Evolutionary conservation across 1,284 basidiomycete species (phyloP), one percentile per base, ranked within the genome.

Genomic region (Tilletia horrida): DNA sequence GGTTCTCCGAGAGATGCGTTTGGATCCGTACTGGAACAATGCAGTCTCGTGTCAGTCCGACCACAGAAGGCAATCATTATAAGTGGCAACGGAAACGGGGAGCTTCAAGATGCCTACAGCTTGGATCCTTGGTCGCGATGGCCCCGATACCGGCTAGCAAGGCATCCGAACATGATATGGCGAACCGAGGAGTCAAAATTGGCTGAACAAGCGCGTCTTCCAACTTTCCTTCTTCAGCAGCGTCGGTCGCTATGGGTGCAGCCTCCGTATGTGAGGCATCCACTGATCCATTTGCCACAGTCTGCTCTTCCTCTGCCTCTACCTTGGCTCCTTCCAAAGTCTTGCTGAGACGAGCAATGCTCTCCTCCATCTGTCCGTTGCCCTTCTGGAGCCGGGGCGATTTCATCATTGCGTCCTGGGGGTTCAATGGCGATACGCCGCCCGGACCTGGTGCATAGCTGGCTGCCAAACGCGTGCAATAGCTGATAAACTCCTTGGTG

Each of bases 141-240:
- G 85, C 76, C 16, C 90, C 89, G 9, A 97, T 85, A 7, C 84
- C 83, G 0, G 77, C 66, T 59, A 97, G 86, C 44, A 96, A 87
- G n/a, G 87, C 84, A 14, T 86, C 82, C 0, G 92, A 89, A 82
- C 92, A 95, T n/a, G 90, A 88, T 71, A 98, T 90, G 31, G 95
- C 94, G 82, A 98, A 97, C 21, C 94, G 90, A 21, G 95, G 95
- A 0, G 95, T 97, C 55, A 97, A 84, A 77, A 95, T 88, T 0
- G 94, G 94, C 68, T 91, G 89, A 6, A 97, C 90, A 18, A 93
- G 73, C 11, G 74, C 70, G 23, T 69, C 64, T 31, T 64, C 67
- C 18, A 71, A 57, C 35, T 73, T 14, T 11, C 44, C 63, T 23
- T 48, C 27, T 23, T 6, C 21, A 27, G 50, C 13, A 16, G 50